phyloP scores from a whole-genome alignment of 495 filamentous ascomycete genomes.

The Echria macrotheca region DNA sequence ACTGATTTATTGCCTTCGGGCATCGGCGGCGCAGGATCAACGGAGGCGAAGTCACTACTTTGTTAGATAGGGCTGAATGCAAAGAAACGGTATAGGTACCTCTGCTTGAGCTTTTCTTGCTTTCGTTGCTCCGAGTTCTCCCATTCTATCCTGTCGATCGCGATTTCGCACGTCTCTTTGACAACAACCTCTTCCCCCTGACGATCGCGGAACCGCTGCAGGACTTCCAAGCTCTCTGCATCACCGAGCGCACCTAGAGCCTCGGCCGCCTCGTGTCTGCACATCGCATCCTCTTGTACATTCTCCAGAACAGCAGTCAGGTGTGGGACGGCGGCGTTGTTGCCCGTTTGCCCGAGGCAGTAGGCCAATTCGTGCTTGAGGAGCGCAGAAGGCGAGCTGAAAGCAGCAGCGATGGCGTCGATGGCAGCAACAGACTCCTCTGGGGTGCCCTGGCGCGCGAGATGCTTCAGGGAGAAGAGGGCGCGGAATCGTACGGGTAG shows the following conservation, averaged over 20 bases:
- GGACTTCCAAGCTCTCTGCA: conserved; percentile 59
- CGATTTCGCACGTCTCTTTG: conserved; percentile 95
- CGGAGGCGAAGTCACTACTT: conserved; percentile 81
- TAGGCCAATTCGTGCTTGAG: conserved; percentile 96
- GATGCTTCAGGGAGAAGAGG: conserved; percentile 93
- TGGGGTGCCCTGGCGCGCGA: conserved; percentile 62
- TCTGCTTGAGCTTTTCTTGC: conserved; percentile 69
- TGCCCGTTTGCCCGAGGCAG: conserved; percentile 86
- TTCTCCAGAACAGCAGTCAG: conserved; percentile 75
- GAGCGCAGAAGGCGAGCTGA: conserved; percentile 75
- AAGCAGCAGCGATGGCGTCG: conserved; percentile 85
- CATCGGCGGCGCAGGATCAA: conserved; percentile 91
- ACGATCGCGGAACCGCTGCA: conserved; percentile 67
- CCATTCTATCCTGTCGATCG: conserved; percentile 91
- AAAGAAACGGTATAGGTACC: conserved; percentile 41
- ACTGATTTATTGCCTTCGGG: conserved; percentile 60
- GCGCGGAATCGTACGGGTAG: conserved; percentile 91
- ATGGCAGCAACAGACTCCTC: conserved; percentile 69
- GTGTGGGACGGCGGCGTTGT: conserved; percentile 64
- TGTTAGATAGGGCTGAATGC: background rate
- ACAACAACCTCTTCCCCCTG: conserved; percentile 68
- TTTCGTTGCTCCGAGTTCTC: conserved; percentile 68
- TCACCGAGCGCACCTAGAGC: conserved; percentile 86
- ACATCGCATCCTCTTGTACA: conserved; percentile 81
- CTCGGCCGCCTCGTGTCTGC: conserved; percentile 93